Percentiles rank a stretch among this genome's conserved stretches.
phyloP scores from a whole-genome alignment of 2,329 filamentous ascomycete species.

The Fusarium clavum region DNA sequence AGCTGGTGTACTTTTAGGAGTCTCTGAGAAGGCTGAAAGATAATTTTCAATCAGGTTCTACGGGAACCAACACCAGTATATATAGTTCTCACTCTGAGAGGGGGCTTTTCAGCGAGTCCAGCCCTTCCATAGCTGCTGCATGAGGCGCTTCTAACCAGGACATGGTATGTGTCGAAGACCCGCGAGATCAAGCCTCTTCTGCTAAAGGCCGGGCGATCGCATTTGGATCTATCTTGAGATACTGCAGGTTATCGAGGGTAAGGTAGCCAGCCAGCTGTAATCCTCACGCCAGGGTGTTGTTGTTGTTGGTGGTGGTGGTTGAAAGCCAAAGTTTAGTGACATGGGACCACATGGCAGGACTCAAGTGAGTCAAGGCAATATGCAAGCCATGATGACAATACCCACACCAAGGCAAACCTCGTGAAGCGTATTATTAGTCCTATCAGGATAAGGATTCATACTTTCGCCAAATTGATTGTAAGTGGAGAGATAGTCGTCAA shows the following conservation, averaged over 20 bases:
- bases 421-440: slow-evolving; percentile 8
- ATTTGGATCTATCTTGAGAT: slow-evolving; percentile 3
- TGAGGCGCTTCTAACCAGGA: slow-evolving; percentile 5
- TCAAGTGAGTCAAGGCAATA: slow-evolving; percentile 27
- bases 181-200: slow-evolving; percentile 24
- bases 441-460: slow-evolving; percentile 3
- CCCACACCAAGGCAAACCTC: slow-evolving; percentile 19
- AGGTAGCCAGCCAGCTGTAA: slow-evolving; percentile 9
- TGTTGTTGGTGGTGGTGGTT: slow-evolving; percentile 12
- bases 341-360: slow-evolving; percentile 29
- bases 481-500: slow-evolving; percentile 6
- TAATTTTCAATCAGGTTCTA: neutral
- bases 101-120: neutral
- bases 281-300: slow-evolving; percentile 12
- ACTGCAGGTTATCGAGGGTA: slow-evolving; percentile 4
- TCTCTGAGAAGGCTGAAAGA: slow-evolving; percentile 8
- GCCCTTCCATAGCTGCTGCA: slow-evolving; percentile 18
- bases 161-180: slow-evolving; percentile 29
- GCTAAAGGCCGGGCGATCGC: slow-evolving; percentile 12
- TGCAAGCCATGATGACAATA: slow-evolving; percentile 34
- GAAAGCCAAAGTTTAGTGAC: slow-evolving; percentile 4
- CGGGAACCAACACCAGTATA: slow-evolving; percentile 26
- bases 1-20: neutral
- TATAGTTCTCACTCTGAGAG: slow-evolving; percentile 24
- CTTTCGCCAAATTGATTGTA: slow-evolving; percentile 1